These are phyloP conservation scores for Tinospora cordifolia DNA, from an alignment of 164 flowering plant species.

Conservation along the genomic window DNA sequence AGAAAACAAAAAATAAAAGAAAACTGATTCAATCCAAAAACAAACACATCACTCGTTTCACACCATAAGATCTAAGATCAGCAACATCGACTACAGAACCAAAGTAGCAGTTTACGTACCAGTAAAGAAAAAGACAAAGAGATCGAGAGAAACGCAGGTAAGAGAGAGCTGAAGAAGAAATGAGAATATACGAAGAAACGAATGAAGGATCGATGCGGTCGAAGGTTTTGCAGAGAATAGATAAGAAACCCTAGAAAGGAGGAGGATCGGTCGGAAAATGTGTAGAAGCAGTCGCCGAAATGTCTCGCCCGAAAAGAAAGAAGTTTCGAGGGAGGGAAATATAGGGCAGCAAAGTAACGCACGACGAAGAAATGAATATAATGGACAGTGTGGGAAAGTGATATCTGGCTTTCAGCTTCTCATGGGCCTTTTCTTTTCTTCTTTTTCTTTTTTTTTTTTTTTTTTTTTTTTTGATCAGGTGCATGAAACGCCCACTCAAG, in stretches of 20 bases:
- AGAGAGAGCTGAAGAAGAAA: background rate
- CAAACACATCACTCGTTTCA: background rate
- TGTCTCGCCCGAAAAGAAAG: background rate
- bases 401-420: background rate
- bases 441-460: too few relatives aligned
- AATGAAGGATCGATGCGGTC: background rate
- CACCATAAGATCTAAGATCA: conserved; percentile 2
- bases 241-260: conserved; percentile 5
- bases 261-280: background rate
- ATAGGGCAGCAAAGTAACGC: background rate
- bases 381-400: background rate
- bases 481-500: background rate
- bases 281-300: conserved; percentile 13
- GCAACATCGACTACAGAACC: background rate
- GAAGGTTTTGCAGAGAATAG: background rate
- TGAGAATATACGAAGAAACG: background rate
- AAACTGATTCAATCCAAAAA: background rate
- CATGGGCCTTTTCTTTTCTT: too few relatives aligned
- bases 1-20: too few relatives aligned
- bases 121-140: background rate
- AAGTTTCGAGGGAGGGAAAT: conserved; percentile 13
- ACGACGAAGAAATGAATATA: conserved; percentile 4
- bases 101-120: conserved; percentile 8
- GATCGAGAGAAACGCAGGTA: background rate
- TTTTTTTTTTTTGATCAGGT: background rate